phyloP scores from a whole-genome alignment of 139 green algal species.

The Parachlorella kessleri region DNA sequence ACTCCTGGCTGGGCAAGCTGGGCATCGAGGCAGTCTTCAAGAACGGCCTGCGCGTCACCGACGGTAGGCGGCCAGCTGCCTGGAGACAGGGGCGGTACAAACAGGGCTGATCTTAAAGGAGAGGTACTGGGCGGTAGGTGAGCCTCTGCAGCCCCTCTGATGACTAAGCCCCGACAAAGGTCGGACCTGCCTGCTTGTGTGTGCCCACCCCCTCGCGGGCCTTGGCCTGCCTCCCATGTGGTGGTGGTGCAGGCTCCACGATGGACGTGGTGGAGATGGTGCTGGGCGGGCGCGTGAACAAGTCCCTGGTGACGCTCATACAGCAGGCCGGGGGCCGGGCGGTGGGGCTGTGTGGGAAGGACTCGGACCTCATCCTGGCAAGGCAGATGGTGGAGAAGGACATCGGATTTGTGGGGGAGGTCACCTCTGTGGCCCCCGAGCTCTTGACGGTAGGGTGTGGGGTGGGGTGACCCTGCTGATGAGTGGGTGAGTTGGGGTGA shows the following conservation, averaged over 20 bases:
- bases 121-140: too few relatives aligned
- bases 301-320: slow-evolving; percentile 96
- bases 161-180: too few relatives aligned
- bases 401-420: slow-evolving; percentile 95
- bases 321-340: slow-evolving; percentile 89
- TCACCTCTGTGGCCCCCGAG: slow-evolving; percentile 79
- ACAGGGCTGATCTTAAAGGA: too few relatives aligned
- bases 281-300: slow-evolving; percentile 97
- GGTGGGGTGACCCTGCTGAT: too few relatives aligned
- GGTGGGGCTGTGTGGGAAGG: slow-evolving; percentile 97
- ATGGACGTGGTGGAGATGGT: slow-evolving; percentile 99
- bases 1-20: slow-evolving; percentile 95
- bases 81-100: neutral
- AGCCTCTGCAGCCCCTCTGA: too few relatives aligned
- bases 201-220: too few relatives aligned
- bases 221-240: too few relatives aligned
- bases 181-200: too few relatives aligned
- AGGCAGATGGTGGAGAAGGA: slow-evolving; percentile 90
- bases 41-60: slow-evolving; percentile 96
- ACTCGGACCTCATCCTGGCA: slow-evolving; percentile 85
- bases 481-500: too few relatives aligned
- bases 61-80: slow-evolving; percentile 53
- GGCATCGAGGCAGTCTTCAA: slow-evolving; percentile 96
- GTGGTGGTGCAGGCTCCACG: slow-evolving; percentile 81
- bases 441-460: slow-evolving; percentile 25